Base-by-base conservation (phyloP, 768 basidiomycete genomes). In the Mycena leptocephala region DNA sequence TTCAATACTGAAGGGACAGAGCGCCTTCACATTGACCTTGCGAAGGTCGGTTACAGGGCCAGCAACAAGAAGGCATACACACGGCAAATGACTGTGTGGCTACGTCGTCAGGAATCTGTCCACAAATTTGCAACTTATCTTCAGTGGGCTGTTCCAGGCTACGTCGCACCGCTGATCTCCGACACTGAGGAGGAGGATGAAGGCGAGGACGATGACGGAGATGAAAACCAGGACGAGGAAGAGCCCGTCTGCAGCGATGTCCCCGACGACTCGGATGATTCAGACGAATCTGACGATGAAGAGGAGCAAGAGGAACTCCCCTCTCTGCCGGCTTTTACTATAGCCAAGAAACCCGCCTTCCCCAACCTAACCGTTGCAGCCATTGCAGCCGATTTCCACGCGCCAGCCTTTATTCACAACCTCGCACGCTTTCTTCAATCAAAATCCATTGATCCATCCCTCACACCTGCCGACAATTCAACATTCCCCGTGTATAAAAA, bases 1-100 rank as follows among this genome's bases (percentile, higher is more conserved):
- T 83, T 79, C 75, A 82, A 82, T 58, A 84, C 82, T 0, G 86
- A 87, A 68, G 58, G 68, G 0, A 80, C 80, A 0, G 84, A 87
- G 75, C 80, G 80, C 2, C 80, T 88, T 0, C 88, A 88, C 41
- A 43, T 43, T 11, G 41, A 43, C 76, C 85, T 79, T 55, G 83
- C 86, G 4, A 89, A 89, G 72, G 63, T 78, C 7, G 80, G 78
- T 2, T 82, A 80, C 46, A 33, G 74, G 16, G 79, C 80, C 0
- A 79, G 30, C 39, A 85, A 84, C 63, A 74, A 74, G 61, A 53
- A 72, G 0, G 79, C 82, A 32, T 80, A 82, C 61, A 65, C 77
- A 5, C 62, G 65, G 24, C 87, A 88, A 64, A 89, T 88, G 88
- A 81, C 82, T 0, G 43, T 33, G 2, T 86, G 83, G 83, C 78